These are phyloP conservation scores for Lodderomyces jiufengensis DNA, from an alignment of 1,139 yeast species.

Conservation along the genomic window DNA sequence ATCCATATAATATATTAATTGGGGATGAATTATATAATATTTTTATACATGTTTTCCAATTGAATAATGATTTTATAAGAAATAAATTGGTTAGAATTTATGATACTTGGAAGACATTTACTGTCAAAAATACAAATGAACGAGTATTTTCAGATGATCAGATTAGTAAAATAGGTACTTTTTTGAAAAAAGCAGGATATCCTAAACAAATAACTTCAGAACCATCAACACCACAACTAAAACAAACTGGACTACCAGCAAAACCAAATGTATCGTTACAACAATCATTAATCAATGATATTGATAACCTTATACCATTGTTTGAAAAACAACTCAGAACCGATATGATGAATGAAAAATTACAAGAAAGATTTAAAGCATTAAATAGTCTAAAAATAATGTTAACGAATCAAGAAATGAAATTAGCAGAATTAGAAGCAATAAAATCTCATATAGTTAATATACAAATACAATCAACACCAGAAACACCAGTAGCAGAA, in stretches of 20 bases:
- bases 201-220: conserved; percentile 6
- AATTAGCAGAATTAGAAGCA: conserved; percentile 38
- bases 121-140: conserved; percentile 53
- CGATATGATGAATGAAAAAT: conserved; percentile 29
- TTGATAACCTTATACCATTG: conserved; percentile 39
- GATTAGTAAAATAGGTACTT: conserved; percentile 68
- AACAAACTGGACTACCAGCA: neutral
- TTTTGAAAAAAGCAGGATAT: conserved; percentile 49
- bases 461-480: conserved; percentile 33
- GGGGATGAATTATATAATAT: conserved; percentile 63
- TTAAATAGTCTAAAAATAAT: conserved; percentile 41
- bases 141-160: conserved; percentile 75
- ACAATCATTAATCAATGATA: conserved; percentile 38
- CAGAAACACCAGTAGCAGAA: conserved; percentile 12
- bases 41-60: conserved; percentile 72
- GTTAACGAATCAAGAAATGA: conserved; percentile 37
- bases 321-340: conserved; percentile 29
- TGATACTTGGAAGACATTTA: conserved; percentile 74
- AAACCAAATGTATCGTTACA: conserved; percentile 8
- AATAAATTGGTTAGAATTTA: conserved; percentile 71
- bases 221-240: conserved; percentile 1
- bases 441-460: conserved; percentile 31
- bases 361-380: conserved; percentile 38
- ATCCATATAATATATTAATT: conserved; percentile 77
- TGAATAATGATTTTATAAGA: conserved; percentile 74